Evolutionary conservation across 768 basidiomycete genomes (phyloP).

Genomic region (Lentinula edodes): DNA sequence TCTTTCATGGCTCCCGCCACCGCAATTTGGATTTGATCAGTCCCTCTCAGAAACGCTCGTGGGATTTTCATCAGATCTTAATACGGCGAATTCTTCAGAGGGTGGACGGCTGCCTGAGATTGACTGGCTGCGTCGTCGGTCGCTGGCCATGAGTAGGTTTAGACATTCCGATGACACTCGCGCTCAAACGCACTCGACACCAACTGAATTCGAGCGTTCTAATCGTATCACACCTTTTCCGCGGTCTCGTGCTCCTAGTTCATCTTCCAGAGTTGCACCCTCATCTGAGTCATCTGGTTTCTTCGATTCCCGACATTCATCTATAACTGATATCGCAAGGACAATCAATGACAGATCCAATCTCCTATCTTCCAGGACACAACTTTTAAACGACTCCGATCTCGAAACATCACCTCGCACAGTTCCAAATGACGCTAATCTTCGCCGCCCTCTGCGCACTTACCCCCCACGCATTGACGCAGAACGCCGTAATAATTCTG

Average conservation of each 20-base stretch:
- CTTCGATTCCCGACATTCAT: constrained; percentile 6
- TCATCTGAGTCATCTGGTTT: background rate
- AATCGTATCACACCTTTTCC: background rate
- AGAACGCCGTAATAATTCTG: background rate
- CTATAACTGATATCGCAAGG: constrained; percentile 15
- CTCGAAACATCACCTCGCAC: no score
- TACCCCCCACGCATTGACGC: background rate
- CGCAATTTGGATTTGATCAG: background rate
- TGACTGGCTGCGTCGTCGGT: constrained; percentile 1
- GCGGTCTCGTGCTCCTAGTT: background rate
- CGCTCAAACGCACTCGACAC: background rate
- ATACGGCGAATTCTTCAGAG: background rate
- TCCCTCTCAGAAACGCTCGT: background rate
- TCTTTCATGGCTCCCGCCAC: constrained; percentile 5
- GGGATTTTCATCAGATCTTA: background rate
- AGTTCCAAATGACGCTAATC: background rate
- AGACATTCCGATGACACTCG: background rate
- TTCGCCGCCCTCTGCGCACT: background rate
- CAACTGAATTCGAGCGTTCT: background rate
- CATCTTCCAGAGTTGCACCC: background rate
- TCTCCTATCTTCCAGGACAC: background rate
- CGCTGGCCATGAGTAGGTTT: background rate
- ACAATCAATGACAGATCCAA: constrained; percentile 10
- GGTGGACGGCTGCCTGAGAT: background rate
- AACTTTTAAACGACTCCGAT: background rate